Percentiles rank a stretch among this genome's conserved stretches.
Evolutionary conservation across 352 stramenopile genomes (phyloP).

Genomic region (Globisporangium abappressorium): DNA sequence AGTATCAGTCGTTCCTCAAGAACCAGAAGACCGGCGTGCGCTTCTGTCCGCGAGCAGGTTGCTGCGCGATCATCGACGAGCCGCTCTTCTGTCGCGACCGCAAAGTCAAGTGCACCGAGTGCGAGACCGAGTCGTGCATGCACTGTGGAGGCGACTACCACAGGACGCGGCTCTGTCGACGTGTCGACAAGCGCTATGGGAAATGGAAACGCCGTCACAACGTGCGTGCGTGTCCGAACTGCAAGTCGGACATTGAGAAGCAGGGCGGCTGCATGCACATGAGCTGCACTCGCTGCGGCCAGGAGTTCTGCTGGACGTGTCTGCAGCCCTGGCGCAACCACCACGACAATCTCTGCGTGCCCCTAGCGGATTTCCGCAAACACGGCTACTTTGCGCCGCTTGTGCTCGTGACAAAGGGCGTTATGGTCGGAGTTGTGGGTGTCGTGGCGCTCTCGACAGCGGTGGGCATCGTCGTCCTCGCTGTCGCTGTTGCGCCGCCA

Average conservation of each 20-base stretch:
- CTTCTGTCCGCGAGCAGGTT: conserved; percentile 69
- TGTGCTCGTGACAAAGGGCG: no score
- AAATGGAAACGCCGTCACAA: conserved; percentile 69
- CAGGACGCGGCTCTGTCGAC: conserved; percentile 49
- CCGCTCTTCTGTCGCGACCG: conserved; percentile 42
- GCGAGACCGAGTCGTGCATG: conserved; percentile 63
- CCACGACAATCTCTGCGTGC: no score
- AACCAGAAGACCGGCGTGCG: conserved; percentile 66
- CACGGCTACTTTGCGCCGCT: no score
- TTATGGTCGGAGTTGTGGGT: no score
- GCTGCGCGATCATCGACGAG: conserved; percentile 57
- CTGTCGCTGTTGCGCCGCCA: no score
- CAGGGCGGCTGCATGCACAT: conserved; percentile 82
- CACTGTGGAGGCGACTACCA: conserved; percentile 58
- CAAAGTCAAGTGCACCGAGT: conserved; percentile 42
- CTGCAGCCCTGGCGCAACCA: conserved; percentile 17
- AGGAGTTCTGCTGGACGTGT: conserved; percentile 84
- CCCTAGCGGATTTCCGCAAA: no score
- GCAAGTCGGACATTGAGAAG: conserved; percentile 77
- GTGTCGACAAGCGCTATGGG: conserved; percentile 60
- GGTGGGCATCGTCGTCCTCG: no score
- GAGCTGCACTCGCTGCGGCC: conserved; percentile 79
- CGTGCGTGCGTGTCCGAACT: conserved; percentile 67
- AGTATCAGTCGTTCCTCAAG: conserved; percentile 64
- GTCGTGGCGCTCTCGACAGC: no score